Percentiles rank a stretch among this genome's conserved stretches.
These are phyloP conservation scores for Zea luxurians DNA, from an alignment of 176 grass and related monocot genomes.

Conservation along the genomic window DNA sequence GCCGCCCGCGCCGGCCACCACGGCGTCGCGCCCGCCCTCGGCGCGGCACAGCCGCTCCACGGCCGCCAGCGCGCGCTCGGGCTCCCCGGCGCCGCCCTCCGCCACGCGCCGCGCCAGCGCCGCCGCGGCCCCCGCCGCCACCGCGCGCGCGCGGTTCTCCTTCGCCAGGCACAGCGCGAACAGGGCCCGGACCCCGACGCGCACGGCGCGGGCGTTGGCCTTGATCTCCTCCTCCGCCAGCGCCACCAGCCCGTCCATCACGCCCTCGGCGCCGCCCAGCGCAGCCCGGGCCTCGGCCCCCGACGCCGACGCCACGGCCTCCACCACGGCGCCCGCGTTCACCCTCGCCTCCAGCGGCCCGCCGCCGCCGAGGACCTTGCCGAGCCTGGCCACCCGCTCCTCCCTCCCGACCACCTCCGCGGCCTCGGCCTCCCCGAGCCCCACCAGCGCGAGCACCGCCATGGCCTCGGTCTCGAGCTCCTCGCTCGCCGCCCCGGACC, in stretches of 20 bases:
- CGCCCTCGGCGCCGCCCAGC: constrained; percentile 46
- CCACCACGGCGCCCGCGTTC: constrained; percentile 73
- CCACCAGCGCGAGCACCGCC: constrained; percentile 66
- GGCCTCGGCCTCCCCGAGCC: constrained; percentile 70
- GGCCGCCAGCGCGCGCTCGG: constrained; percentile 68
- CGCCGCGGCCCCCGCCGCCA: constrained; percentile 54
- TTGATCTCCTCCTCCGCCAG: constrained; percentile 52
- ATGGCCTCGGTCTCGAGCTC: constrained; percentile 71
- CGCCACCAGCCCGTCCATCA: constrained; percentile 60
- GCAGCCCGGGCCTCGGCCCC: constrained; percentile 51
- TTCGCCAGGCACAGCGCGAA: constrained; percentile 84
- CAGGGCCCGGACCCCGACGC: constrained; percentile 67
- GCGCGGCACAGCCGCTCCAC: constrained; percentile 80
- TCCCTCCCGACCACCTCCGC: constrained; percentile 52
- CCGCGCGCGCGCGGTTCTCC: constrained; percentile 70
- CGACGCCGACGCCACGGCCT: constrained; percentile 58
- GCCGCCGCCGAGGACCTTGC: constrained; percentile 36
- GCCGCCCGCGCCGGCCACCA: constrained; percentile 53
- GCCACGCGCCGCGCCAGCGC: constrained; percentile 50
- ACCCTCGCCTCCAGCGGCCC: constrained; percentile 50
- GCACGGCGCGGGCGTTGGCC: constrained; percentile 62
- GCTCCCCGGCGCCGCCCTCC: constrained; percentile 44
- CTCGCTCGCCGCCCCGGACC: not conserved
- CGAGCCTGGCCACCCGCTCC: constrained; percentile 54
- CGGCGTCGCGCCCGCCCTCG: constrained; percentile 71